phyloP scores from a whole-genome alignment of 306 rosid genomes.

The Citrullus amarus region DNA sequence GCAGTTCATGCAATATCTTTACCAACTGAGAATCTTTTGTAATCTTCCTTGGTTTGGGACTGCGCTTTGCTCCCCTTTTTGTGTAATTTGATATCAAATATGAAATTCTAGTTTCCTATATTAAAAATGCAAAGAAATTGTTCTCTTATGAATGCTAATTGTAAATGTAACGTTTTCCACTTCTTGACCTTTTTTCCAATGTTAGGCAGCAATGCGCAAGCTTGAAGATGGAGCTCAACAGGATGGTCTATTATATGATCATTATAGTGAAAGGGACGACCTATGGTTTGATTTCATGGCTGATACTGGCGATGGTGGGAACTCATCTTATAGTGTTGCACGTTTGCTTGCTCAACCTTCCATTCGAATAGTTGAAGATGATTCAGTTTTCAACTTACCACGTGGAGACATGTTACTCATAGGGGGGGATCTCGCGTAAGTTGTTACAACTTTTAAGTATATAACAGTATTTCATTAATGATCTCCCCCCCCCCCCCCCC shows the following conservation, averaged over 20 bases:
- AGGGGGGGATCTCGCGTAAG: conserved; percentile 99
- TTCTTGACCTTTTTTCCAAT: conserved; percentile 18
- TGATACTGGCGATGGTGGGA: conserved; percentile 99
- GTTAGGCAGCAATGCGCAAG: conserved; percentile 95
- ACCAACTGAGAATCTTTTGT: neutral
- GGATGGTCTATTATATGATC: conserved; percentile 58
- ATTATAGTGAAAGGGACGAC: conserved; percentile 63
- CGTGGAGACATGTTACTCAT: conserved; percentile 82
- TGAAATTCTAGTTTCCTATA: neutral
- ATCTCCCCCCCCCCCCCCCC: neutral
- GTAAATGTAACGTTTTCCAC: neutral
- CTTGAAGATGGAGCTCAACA: conserved; percentile 42
- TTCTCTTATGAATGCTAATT: neutral
- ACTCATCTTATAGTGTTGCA: conserved; percentile 88
- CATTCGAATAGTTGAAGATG: conserved; percentile 38
- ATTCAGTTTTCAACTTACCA: conserved; percentile 40
- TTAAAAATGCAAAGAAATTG: neutral
- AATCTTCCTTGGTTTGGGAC: neutral
- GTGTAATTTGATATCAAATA: neutral
- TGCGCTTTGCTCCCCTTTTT: neutral
- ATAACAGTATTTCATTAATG: neutral
- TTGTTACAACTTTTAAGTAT: conserved; percentile 5
- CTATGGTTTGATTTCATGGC: conserved; percentile 99
- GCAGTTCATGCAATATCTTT: neutral
- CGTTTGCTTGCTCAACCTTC: conserved; percentile 84